These are phyloP conservation scores for Mrakia gelida DNA, from an alignment of 768 basidiomycete species.

Conservation along the genomic window DNA sequence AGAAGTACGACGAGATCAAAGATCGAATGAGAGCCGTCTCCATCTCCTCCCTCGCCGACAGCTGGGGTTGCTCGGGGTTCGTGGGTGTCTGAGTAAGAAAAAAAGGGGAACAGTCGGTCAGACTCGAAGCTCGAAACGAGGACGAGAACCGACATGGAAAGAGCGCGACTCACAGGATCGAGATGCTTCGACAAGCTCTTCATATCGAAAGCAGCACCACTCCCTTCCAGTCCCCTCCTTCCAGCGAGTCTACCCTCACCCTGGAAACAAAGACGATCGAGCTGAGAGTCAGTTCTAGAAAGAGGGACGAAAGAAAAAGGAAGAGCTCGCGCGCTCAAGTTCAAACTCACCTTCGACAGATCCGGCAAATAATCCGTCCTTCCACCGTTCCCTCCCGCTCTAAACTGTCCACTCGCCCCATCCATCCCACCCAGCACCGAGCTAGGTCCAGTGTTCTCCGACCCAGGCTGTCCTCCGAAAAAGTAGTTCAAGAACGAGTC, in stretches of 20 bases:
- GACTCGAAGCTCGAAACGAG: neutral
- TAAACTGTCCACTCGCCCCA: constrained; percentile 30
- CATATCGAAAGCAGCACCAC: constrained; percentile 76
- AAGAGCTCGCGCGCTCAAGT: neutral
- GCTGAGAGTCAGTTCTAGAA: neutral
- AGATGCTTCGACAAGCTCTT: constrained; percentile 96
- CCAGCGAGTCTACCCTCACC: constrained; percentile 34
- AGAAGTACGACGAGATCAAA: constrained; percentile 91
- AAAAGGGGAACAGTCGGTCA: neutral
- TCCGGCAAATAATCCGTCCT: constrained; percentile 29
- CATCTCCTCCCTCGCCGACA: constrained; percentile 88
- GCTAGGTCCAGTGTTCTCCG: constrained; percentile 21
- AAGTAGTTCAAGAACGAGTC: constrained; percentile 97
- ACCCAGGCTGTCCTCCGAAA: constrained; percentile 72
- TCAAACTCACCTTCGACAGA: constrained; percentile 23
- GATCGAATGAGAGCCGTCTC: constrained; percentile 91
- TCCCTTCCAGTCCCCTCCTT: constrained; percentile 19
- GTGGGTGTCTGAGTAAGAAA: constrained; percentile 48
- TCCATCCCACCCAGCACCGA: constrained; percentile 20
- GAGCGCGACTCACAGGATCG: constrained; percentile 70
- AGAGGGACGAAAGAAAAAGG: neutral
- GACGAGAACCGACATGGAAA: neutral
- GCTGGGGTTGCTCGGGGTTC: constrained; percentile 55
- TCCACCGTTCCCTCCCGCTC: constrained; percentile 36
- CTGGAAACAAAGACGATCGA: neutral